Conservation (phyloP, 306 rosid species). For the Nissolia schottii region DNA sequence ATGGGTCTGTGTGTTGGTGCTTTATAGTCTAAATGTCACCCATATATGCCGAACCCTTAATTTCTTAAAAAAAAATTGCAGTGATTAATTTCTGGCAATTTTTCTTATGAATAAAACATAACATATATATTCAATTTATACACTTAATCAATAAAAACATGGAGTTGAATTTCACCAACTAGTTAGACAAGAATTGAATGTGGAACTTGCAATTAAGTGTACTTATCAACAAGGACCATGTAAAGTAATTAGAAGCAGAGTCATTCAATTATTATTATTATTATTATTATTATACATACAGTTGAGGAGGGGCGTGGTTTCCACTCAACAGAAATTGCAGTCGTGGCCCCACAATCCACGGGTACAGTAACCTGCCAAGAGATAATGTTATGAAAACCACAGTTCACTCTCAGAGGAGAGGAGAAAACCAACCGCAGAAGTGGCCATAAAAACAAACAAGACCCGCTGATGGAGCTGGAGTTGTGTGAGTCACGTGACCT, state of each 20-base stretch:
- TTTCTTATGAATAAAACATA: not conserved
- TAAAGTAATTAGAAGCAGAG: not conserved
- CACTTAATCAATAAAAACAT: not conserved
- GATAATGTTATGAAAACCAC: slow-evolving; percentile 6
- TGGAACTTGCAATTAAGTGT: not conserved
- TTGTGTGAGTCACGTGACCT: not conserved
- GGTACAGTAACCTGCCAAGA: slow-evolving; percentile 6
- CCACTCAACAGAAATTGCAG: not conserved
- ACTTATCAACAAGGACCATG: not conserved
- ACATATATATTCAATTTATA: not conserved
- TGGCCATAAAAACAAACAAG: not conserved
- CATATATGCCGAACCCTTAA: no score
- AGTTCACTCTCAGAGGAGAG: not conserved
- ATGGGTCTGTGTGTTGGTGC: no score
- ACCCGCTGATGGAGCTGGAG: not conserved
- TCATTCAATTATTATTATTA: not conserved
- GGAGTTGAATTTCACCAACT: not conserved
- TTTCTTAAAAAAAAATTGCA: no score
- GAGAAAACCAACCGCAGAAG: not conserved
- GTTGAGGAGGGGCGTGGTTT: slow-evolving; percentile 29
- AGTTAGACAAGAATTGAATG: not conserved
- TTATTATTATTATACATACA: no score
- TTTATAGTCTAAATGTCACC: no score
- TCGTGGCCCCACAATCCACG: slow-evolving; percentile 12
- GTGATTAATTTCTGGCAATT: no score